Base-by-base conservation (phyloP, 768 basidiomycete species). In the Amanita thiersii region DNA sequence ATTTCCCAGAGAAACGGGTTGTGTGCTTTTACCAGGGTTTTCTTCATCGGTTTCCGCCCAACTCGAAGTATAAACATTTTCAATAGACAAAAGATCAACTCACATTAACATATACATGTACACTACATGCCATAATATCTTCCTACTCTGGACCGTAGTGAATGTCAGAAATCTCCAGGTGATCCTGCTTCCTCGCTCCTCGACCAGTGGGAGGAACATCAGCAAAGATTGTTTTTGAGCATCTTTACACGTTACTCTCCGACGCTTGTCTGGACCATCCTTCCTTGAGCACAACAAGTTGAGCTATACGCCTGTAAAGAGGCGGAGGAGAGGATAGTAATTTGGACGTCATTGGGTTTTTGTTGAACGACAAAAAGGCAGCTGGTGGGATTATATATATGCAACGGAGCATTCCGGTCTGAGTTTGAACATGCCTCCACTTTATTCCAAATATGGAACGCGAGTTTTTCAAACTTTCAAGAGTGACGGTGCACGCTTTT, bases 211-310 rank as follows among this genome's bases (percentile, higher is more conserved):
- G 86, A 89, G 73, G 68, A 79, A 74, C 85, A 67, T 86, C 86
- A 78, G 86, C 86, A 78, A 74, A 80, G 84, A 88, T 73, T 87
- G 86, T 89, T 88, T 89, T 87, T 74, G 83, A 84, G 82, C 67
- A 64, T 66, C 42, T 37, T 36, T 24, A 60, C 54, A 52, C 53
- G 56, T 66, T 59, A 37, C 40, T 88, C 83, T 86, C 58, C 82
- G 81, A 85, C 85, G 74, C 70, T 81, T 87, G 86, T 88, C 85
- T 88, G 85, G 85, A 81, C 85, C 73, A 63, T 79, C 78, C 72
- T 68, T 75, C 73, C 81, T 65, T 77, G 46, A 45, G 43, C 47
- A 49, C 50, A 56, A 50, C 47, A 53, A 52, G 50, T 50, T 62
- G 59, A 51, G 53, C 52, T n/a, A 28, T 28, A 24, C 14, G n/a